phyloP scores from a whole-genome alignment of 2,329 filamentous ascomycete species.

The Botrytis hyacinthi region DNA sequence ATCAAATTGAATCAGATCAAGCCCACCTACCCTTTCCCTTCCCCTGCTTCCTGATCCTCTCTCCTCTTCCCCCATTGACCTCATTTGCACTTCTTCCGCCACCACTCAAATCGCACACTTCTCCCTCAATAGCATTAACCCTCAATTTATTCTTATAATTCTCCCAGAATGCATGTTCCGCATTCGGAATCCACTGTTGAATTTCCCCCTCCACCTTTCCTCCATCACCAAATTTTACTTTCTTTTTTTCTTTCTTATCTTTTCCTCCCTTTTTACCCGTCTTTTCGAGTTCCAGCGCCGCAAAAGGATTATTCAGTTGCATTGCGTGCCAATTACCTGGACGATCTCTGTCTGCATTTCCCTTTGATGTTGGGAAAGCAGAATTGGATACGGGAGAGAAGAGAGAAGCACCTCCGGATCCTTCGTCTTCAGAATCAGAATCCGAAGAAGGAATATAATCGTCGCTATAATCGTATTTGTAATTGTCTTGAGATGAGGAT shows the following conservation, averaged over 20 bases:
- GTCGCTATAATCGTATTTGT: constrained; percentile 17
- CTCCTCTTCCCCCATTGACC: background rate
- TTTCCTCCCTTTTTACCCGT: background rate
- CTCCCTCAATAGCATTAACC: constrained; percentile 37
- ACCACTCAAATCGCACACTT: constrained; percentile 31
- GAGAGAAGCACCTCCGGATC: constrained; percentile 14
- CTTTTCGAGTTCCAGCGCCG: background rate
- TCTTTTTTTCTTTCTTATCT: background rate
- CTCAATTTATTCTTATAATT: constrained; percentile 37
- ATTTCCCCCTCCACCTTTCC: background rate
- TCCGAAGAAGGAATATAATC: background rate
- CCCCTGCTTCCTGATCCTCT: background rate
- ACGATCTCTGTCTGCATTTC: background rate
- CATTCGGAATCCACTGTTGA: constrained; percentile 29
- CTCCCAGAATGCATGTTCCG: constrained; percentile 34
- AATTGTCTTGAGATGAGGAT: background rate
- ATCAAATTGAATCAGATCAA: background rate
- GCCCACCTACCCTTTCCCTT: background rate
- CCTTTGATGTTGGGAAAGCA: background rate
- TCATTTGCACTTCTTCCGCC: background rate
- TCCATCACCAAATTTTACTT: constrained; percentile 2
- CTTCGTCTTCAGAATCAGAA: constrained; percentile 17
- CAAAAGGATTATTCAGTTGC: constrained; percentile 19
- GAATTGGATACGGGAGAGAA: background rate
- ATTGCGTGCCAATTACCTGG: constrained; percentile 21